These are phyloP conservation scores for Inga oerstediana DNA, from an alignment of 306 rosid genomes.

Conservation along the genomic window DNA sequence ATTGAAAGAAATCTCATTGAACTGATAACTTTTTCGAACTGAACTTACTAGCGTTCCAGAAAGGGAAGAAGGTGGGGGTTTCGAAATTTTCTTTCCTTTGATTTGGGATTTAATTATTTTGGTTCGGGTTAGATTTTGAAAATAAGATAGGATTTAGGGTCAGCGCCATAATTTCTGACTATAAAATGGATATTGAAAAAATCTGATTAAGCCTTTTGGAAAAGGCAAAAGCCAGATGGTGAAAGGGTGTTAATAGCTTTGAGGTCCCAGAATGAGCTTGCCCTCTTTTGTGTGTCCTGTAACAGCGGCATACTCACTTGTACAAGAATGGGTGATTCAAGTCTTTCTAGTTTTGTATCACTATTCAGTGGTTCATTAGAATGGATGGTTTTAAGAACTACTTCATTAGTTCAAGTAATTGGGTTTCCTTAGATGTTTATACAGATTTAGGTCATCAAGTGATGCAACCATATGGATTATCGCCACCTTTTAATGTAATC, in stretches of 20 bases:
- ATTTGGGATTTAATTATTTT: neutral
- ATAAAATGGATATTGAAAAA: neutral
- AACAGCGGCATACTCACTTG: neutral
- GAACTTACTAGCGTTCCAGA: neutral
- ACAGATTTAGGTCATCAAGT: neutral
- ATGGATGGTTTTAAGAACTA: neutral
- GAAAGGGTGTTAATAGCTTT: neutral
- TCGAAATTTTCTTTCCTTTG: neutral
- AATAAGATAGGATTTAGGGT: neutral
- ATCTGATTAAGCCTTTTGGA: neutral
- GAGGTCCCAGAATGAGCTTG: neutral
- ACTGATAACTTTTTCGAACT: neutral
- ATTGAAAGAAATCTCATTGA: neutral
- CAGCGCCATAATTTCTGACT: neutral
- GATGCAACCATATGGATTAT: neutral
- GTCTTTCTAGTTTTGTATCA: neutral
- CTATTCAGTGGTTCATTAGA: neutral
- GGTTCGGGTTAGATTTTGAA: neutral
- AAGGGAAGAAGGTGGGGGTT: neutral
- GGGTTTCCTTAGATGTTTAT: neutral
- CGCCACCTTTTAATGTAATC: neutral
- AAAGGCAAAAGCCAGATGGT: neutral
- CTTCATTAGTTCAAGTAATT: slow-evolving; percentile 18
- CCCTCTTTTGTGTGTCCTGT: neutral
- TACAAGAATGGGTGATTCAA: neutral